Conservation (phyloP, 225 moss, liverwort and hornwort species). For the Thuidium tamariscinum region DNA sequence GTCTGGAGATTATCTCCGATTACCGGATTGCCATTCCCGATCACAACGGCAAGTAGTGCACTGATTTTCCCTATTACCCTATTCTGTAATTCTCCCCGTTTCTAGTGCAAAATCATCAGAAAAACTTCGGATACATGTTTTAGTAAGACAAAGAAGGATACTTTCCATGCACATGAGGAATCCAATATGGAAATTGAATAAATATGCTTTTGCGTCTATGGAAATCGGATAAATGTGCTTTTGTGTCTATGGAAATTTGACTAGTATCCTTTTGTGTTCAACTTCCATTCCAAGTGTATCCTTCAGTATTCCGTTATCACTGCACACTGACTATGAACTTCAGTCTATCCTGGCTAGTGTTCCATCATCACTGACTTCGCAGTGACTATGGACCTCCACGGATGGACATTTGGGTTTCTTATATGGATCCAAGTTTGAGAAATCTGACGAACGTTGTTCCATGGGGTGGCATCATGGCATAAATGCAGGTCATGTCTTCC, state of each 20-base stretch:
- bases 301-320: neutral
- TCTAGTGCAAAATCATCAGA: neutral
- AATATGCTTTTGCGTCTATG: neutral
- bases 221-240: neutral
- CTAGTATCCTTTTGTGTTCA: neutral
- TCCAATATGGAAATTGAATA: neutral
- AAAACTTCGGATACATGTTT: neutral
- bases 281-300: neutral
- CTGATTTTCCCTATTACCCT: neutral
- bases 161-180: neutral
- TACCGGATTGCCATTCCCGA: neutral
- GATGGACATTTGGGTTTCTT: neutral
- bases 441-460: too few species aligned
- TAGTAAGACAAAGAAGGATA: neutral
- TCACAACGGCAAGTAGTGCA: neutral
- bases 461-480: neutral
- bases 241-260: neutral
- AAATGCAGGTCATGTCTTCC: slow-evolving; percentile 15
- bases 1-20: neutral
- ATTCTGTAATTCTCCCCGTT: neutral
- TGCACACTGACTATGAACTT: neutral
- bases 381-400: neutral
- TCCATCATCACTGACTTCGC: neutral
- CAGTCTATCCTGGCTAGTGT: neutral
- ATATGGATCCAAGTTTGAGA: neutral